Evolutionary conservation across 768 basidiomycete genomes (phyloP), one percentile per base, ranked within the genome.

Genomic region (Pulveroboletus sp.): DNA sequence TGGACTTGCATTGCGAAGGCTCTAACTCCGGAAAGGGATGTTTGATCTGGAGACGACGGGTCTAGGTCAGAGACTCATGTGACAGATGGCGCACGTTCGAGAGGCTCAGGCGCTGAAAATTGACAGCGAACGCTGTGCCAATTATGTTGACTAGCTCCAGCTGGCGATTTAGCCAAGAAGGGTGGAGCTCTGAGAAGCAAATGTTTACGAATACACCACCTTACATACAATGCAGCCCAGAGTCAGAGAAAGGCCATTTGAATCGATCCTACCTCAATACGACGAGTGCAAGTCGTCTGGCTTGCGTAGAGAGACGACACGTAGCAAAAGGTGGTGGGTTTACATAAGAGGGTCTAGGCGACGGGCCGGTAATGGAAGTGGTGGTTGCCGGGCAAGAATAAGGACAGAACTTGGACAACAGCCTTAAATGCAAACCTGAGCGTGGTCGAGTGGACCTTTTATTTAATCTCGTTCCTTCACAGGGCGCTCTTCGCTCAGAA

Each of bases 281-380:
- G n/a, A n/a, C n/a, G n/a, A n/a, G n/a, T n/a, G n/a, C n/a, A n/a
- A n/a, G n/a, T n/a, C n/a, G n/a, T n/a, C n/a, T n/a, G n/a, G 34
- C 24, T 26, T 37, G 31, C 49, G 35, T 36, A 8, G 45, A 30
- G 23, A 14, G 49, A 51, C 49, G 39, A 17, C 38, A n/a, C 22
- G 22, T 22, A n/a, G n/a, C n/a, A n/a, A n/a, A n/a, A n/a, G 22
- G 17, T 10, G 29, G 16, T 31, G 29, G 36, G 45, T 35, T 55
- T 50, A 55, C 42, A 59, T 54, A 50, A 47, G 37, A 22, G 41
- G 49, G 30, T 5, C 8, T 5, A 29, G 9, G 27, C 24, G 14
- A 12, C 23, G n/a, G n/a, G n/a, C n/a, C n/a, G n/a, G n/a, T n/a
- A n/a, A n/a, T n/a, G n/a, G n/a, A n/a, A n/a, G n/a, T n/a, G n/a